Evolutionary conservation across 2,329 filamentous ascomycete species (phyloP), one percentile per base, ranked within the genome.

Genomic region (Arthrinium phaeospermum): DNA sequence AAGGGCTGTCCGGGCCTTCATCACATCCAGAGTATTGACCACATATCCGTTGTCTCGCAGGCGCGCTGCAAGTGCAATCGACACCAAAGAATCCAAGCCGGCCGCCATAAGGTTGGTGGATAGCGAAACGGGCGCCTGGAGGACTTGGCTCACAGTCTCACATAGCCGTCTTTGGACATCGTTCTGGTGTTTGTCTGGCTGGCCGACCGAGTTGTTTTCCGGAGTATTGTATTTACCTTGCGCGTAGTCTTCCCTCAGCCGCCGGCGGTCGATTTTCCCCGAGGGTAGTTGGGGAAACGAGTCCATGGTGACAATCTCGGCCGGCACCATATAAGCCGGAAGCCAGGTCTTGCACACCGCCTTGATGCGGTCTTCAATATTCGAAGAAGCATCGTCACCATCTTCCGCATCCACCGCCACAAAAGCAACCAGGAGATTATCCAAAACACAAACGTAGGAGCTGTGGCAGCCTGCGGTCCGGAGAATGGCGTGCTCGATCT

Each of bases 321-420:
- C 88, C 0, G 95, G 95, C 1, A 97, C 83, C 95, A 98, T 98
- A 79, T 92, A 96, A 4, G 86, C 85, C 0, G 95, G 94, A 1
- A 98, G 86, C 94, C 94, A 97, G 69, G 87, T 86, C 69, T 86
- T 87, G 81, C 94, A 97, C 5, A 85, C 88, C 22, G 85, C 79
- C 45, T 89, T 78, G 14, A 97, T 83, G 41, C 80, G 80, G 46
- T 79, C 81, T 24, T 82, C 83, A 72, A 84, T 76, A 19, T 46
- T 22, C 7, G 80, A 78, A 7, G 80, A 78, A 14, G 8, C 41
- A 7, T 77, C 75, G 1, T 72, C 10, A 75, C 81, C 3, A 7
- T 22, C 1, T 10, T 49, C 46, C n/a, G 7, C 76, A 47, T 89
- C 87, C 1, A 88, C 83, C 6, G 91, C 88, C 74, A 92, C 94